Evolutionary conservation across 2,329 filamentous ascomycete species (phyloP).

Genomic region (Orbilia ellipsospora): DNA sequence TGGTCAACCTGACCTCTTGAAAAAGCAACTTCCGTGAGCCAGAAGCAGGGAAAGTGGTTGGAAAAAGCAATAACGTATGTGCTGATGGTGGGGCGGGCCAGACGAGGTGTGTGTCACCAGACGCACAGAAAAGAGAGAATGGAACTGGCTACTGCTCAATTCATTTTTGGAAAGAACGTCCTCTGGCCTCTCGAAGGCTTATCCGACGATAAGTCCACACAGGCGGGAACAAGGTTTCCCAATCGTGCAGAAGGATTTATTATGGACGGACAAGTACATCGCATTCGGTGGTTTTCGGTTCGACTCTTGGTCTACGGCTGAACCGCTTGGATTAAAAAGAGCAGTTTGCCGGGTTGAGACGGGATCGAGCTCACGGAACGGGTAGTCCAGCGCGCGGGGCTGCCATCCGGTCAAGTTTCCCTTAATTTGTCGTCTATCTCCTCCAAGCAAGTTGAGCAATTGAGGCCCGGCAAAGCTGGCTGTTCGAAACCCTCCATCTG

Average conservation of each 20-base stretch:
- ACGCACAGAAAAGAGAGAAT: constrained; percentile 20
- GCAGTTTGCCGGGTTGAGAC: constrained; percentile 36
- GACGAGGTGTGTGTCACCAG: constrained; percentile 56
- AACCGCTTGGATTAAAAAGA: constrained; percentile 1
- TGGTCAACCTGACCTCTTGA: constrained; percentile 43
- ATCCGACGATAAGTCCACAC: constrained; percentile 21
- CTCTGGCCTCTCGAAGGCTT: constrained; percentile 20
- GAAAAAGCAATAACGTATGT: constrained; percentile 46
- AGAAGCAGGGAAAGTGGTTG: constrained; percentile 38
- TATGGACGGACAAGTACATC: constrained; percentile 3
- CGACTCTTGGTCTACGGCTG: constrained; percentile 36
- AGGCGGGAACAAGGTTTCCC: constrained; percentile 21
- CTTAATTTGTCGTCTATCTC: no score
- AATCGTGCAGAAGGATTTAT: constrained; percentile 1
- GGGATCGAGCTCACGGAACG: constrained; percentile 46
- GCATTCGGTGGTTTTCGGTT: constrained; percentile 38
- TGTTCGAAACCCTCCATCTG: no score
- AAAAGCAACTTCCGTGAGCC: constrained; percentile 13
- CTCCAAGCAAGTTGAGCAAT: no score
- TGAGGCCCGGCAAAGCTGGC: no score
- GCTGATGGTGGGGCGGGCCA: constrained; percentile 54
- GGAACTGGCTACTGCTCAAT: constrained; percentile 13
- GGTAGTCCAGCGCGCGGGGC: constrained; percentile 36
- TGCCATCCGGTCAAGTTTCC: not conserved
- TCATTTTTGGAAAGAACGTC: constrained; percentile 11